phyloP scores from a whole-genome alignment of 106 monocot species.

The Dendrobium officinale region DNA sequence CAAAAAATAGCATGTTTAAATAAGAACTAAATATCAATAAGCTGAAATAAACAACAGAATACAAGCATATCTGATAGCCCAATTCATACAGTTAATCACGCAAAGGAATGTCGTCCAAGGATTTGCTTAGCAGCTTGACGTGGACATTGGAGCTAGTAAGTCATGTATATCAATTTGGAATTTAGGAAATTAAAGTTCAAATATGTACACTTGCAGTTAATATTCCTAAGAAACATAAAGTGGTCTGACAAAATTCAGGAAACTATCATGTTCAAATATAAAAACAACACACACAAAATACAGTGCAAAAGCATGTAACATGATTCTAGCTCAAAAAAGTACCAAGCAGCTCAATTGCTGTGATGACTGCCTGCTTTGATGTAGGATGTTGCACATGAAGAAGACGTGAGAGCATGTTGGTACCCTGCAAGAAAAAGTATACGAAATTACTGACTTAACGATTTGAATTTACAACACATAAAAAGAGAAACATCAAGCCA shows the following conservation, averaged over 20 bases:
- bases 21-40: background rate
- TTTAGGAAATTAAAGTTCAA: background rate
- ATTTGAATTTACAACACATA: background rate
- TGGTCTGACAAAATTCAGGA: background rate
- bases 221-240: background rate
- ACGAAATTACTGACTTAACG: background rate
- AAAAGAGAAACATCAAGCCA: background rate
- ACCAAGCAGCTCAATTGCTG: constrained; percentile 96
- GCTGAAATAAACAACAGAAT: background rate
- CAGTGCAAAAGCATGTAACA: background rate
- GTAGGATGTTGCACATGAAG: constrained; percentile 91
- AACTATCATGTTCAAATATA: background rate
- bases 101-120: background rate
- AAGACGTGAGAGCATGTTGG: constrained; percentile 85
- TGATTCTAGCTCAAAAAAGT: constrained; percentile 5
- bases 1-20: background rate
- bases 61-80: background rate
- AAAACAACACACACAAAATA: background rate
- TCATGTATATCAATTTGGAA: background rate
- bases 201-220: background rate
- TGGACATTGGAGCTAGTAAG: background rate
- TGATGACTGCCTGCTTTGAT: constrained; percentile 99
- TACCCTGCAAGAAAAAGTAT: constrained; percentile 40
- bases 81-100: background rate
- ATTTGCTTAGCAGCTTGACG: background rate